Evolutionary conservation across 1,284 basidiomycete species (phyloP).

Genomic region (Chiua sp.): DNA sequence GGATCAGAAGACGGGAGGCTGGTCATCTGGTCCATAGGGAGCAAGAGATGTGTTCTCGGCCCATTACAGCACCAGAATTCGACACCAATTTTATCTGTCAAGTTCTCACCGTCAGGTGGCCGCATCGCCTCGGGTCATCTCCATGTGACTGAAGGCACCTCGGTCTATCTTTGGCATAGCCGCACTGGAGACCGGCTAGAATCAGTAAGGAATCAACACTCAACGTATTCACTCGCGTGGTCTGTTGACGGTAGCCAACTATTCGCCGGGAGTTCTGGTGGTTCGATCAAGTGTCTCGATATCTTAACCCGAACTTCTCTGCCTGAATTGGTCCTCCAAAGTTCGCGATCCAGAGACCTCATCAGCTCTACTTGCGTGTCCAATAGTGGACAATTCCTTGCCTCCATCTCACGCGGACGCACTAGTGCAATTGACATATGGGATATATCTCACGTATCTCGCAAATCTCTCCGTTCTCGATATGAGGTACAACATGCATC

Average conservation of each 20-base stretch:
- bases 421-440: conserved; percentile 10
- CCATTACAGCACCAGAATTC: background rate
- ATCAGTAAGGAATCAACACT: background rate
- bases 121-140: conserved; percentile 13
- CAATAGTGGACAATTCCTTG: conserved; percentile 8
- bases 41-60: background rate
- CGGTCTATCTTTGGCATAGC: conserved; percentile 19
- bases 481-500: background rate
- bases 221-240: conserved; percentile 15
- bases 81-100: conserved; percentile 11
- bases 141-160: background rate
- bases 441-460: conserved; percentile 2
- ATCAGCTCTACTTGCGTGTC: conserved; percentile 10
- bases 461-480: conserved; percentile 1
- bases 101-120: conserved; percentile 18
- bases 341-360: background rate
- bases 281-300: conserved; percentile 14
- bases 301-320: background rate
- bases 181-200: conserved; percentile 4
- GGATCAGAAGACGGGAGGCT: background rate
- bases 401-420: conserved; percentile 12
- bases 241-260: conserved; percentile 11
- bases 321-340: background rate
- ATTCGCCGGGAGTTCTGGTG: conserved; percentile 10
- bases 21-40: conserved; percentile 1